Evolutionary conservation across 345 rosid species (phyloP).

Genomic region (Moricandia arvensis): DNA sequence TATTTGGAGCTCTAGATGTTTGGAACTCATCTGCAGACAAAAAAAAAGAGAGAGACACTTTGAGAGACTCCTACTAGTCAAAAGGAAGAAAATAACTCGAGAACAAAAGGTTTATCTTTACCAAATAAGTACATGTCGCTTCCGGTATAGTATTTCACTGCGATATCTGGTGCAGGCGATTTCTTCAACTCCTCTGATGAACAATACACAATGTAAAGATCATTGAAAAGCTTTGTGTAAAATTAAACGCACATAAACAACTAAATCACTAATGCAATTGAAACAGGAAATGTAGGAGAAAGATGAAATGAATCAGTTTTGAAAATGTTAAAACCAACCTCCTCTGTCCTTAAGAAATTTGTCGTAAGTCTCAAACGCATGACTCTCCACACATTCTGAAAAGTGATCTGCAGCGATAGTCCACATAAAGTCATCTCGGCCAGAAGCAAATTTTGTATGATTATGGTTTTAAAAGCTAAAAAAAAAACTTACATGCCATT

Average conservation of each 20-base stretch:
- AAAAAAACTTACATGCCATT: constrained; percentile 86
- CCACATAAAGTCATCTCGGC: constrained; percentile 7
- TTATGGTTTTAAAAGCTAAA: background rate
- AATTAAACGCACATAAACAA: background rate
- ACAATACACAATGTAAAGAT: constrained; percentile 8
- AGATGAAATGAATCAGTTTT: too few relatives aligned
- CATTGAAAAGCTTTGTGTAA: background rate
- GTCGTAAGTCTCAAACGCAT: constrained; percentile 92
- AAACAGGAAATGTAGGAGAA: background rate
- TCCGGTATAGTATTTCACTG: constrained; percentile 85
- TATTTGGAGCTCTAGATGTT: constrained; percentile 72
- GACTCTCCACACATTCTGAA: constrained; percentile 92
- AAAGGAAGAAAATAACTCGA: background rate
- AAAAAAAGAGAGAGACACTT: background rate
- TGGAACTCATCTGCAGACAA: constrained; percentile 83
- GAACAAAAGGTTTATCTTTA: constrained; percentile 28
- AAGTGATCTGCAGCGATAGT: constrained; percentile 69
- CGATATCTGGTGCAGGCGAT: constrained; percentile 86
- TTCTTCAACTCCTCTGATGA: constrained; percentile 74
- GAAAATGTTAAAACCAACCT: constrained; percentile 51
- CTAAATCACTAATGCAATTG: background rate
- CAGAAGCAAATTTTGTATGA: background rate
- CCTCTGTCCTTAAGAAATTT: constrained; percentile 82
- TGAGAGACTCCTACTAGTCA: constrained; percentile 2
- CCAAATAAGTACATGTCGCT: constrained; percentile 90